A percentile compares a stretch with the other conserved stretches of the same genome.
phyloP scores from a whole-genome alignment of 768 basidiomycete genomes.

The Galerina sulciceps region DNA sequence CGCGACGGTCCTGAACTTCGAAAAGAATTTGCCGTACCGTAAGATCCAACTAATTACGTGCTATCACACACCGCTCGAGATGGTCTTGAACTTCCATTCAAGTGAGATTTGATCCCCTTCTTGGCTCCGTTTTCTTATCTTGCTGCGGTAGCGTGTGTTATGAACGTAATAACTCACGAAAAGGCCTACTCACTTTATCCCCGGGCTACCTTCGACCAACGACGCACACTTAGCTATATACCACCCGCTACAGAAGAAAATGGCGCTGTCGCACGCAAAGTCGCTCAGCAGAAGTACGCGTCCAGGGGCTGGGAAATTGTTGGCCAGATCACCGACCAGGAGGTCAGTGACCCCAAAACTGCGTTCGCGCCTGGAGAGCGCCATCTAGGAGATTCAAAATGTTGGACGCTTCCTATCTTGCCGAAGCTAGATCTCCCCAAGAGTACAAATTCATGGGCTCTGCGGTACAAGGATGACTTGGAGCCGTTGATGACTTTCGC shows the following conservation, averaged over 20 bases:
- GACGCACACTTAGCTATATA: slow-evolving; percentile 5
- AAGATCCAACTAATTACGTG: slow-evolving; percentile 46
- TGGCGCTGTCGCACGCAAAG: neutral
- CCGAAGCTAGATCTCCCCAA: slow-evolving; percentile 13
- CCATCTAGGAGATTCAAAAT: slow-evolving; percentile 32
- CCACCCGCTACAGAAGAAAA: neutral
- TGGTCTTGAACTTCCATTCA: slow-evolving; percentile 47
- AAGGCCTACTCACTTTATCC: slow-evolving; percentile 47
- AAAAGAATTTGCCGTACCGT: slow-evolving; percentile 16
- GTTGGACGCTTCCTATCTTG: slow-evolving; percentile 24
- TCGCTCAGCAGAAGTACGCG: slow-evolving; percentile 32
- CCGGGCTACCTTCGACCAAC: slow-evolving; percentile 39
- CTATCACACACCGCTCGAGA: slow-evolving; percentile 30
- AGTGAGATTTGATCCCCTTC: slow-evolving; percentile 32
- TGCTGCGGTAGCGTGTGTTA: slow-evolving; percentile 38
- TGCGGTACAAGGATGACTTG: neutral
- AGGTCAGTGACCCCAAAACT: slow-evolving; percentile 8
- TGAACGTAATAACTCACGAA: slow-evolving; percentile 47
- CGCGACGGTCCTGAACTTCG: slow-evolving; percentile 34
- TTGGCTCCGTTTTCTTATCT: neutral
- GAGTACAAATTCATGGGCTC: slow-evolving; percentile 2
- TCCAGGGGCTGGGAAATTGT: slow-evolving; percentile 38
- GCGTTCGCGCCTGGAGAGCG: slow-evolving; percentile 25
- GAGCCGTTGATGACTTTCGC: neutral
- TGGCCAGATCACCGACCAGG: neutral